A percentile compares a stretch with the other conserved stretches of the same genome.
Evolutionary conservation across 2,329 filamentous ascomycete genomes (phyloP).

Genomic region (Botrytis elliptica): DNA sequence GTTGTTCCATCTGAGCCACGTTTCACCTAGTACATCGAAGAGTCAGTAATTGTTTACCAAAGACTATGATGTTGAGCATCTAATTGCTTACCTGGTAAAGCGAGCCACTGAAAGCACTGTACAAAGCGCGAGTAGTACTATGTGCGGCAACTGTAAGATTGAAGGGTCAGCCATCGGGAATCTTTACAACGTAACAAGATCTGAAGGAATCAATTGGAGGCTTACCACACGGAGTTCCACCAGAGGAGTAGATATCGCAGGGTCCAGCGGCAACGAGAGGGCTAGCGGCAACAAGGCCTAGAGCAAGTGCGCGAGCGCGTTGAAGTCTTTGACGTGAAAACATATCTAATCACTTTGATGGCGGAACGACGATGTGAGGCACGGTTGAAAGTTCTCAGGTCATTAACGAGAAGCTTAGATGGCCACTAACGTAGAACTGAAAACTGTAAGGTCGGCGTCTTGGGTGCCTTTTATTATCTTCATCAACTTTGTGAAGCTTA

Average conservation of each 20-base stretch:
- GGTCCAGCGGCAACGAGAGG: slow-evolving; percentile 52
- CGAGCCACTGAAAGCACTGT: slow-evolving; percentile 50
- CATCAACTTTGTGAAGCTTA: not conserved
- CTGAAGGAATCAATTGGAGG: not conserved
- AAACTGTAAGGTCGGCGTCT: not conserved
- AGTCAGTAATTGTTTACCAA: not conserved
- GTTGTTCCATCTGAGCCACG: slow-evolving; percentile 50
- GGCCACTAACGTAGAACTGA: not conserved
- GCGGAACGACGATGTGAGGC: slow-evolving; percentile 12
- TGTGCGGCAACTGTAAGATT: slow-evolving; percentile 53
- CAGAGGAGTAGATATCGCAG: slow-evolving; percentile 60
- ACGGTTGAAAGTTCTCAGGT: not conserved
- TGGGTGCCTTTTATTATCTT: not conserved
- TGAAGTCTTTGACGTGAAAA: slow-evolving; percentile 36
- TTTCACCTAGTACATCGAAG: slow-evolving; percentile 42
- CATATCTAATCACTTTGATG: slow-evolving; percentile 36
- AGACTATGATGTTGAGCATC: not conserved
- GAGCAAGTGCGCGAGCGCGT: slow-evolving; percentile 29
- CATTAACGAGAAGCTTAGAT: not conserved
- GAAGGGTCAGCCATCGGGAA: not conserved
- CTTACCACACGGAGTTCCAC: slow-evolving; percentile 54
- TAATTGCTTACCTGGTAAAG: slow-evolving; percentile 50
- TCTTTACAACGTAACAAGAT: not conserved
- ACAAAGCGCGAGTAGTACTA: slow-evolving; percentile 63
- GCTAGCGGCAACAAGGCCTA: slow-evolving; percentile 41